Percentiles rank a stretch among this genome's conserved stretches.
These are phyloP conservation scores for Gossypium stocksii DNA, from an alignment of 345 rosid species.

Conservation along the genomic window DNA sequence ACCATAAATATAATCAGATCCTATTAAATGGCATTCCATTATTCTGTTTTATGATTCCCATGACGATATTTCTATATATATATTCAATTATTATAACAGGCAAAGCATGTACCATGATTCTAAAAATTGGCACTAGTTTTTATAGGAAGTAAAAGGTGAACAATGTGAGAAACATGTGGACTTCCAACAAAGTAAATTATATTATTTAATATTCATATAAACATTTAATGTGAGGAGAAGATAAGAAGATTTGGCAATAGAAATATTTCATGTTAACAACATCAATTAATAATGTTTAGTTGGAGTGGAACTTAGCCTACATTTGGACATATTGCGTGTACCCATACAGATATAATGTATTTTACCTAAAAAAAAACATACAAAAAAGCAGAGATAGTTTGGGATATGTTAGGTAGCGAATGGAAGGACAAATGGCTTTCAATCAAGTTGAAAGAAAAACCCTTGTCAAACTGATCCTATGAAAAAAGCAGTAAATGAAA, in stretches of 20 bases:
- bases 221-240: too few relatives aligned
- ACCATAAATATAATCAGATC: not conserved
- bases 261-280: too few relatives aligned
- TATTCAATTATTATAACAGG: too few relatives aligned
- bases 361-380: slow-evolving; percentile 14
- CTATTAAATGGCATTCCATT: not conserved
- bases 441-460: slow-evolving; percentile 8
- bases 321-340: slow-evolving; percentile 21
- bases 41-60: not conserved
- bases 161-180: too few relatives aligned
- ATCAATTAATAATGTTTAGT: not conserved
- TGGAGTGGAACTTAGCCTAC: not conserved
- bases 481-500: slow-evolving; percentile 7
- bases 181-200: not conserved
- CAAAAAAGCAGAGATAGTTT: not conserved
- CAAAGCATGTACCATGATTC: too few relatives aligned
- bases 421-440: slow-evolving; percentile 7
- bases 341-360: not conserved
- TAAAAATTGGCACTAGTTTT: too few relatives aligned
- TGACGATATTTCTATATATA: not conserved
- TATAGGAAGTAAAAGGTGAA: too few relatives aligned
- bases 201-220: too few relatives aligned
- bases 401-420: slow-evolving; percentile 29
- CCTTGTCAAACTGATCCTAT: slow-evolving; percentile 13
- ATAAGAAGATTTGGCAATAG: too few relatives aligned